Conservation (phyloP, 208 protist species). For the Acanthamoeba healyi region DNA sequence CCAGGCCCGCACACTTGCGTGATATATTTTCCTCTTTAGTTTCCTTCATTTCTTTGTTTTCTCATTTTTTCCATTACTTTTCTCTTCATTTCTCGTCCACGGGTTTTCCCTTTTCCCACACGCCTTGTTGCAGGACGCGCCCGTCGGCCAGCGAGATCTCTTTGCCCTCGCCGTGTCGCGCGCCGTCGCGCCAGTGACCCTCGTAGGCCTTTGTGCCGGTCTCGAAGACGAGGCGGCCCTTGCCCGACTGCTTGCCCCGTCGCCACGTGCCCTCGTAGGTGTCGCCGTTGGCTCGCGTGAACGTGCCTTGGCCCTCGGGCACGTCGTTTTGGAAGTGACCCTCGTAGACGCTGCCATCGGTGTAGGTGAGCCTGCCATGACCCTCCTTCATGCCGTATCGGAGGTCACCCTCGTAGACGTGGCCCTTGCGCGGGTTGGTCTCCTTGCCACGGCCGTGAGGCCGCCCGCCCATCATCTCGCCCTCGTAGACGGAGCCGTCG, state of each 20-base stretch:
- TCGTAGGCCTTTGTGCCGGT: conserved; percentile 23
- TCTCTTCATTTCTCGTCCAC: neutral
- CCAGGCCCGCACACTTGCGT: neutral
- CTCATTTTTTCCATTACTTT: neutral
- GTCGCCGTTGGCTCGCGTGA: conserved; percentile 54
- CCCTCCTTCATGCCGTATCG: conserved; percentile 71
- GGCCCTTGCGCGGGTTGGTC: conserved; percentile 12
- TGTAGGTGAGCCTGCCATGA: neutral
- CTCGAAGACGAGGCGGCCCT: conserved; percentile 43
- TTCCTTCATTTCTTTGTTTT: neutral
- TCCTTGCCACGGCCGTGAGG: conserved; percentile 52
- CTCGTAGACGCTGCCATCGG: conserved; percentile 67
- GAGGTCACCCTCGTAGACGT: conserved; percentile 63
- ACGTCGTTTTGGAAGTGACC: conserved; percentile 70
- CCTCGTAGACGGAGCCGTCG: conserved; percentile 41
- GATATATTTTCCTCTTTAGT: neutral
- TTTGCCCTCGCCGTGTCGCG: conserved; percentile 52
- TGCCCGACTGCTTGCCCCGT: conserved; percentile 44
- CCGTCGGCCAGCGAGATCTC: conserved; percentile 10
- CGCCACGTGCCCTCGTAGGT: conserved; percentile 70
- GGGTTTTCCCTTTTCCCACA: neutral
- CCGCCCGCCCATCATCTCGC: conserved; percentile 60
- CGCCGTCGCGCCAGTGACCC: conserved; percentile 46
- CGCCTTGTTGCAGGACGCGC: conserved; percentile 1
- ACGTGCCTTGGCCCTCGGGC: conserved; percentile 47